Evolutionary conservation across 805 yeast genomes (phyloP), one percentile per base, ranked within the genome.

Genomic region (Wickerhamiella kazuoi): DNA sequence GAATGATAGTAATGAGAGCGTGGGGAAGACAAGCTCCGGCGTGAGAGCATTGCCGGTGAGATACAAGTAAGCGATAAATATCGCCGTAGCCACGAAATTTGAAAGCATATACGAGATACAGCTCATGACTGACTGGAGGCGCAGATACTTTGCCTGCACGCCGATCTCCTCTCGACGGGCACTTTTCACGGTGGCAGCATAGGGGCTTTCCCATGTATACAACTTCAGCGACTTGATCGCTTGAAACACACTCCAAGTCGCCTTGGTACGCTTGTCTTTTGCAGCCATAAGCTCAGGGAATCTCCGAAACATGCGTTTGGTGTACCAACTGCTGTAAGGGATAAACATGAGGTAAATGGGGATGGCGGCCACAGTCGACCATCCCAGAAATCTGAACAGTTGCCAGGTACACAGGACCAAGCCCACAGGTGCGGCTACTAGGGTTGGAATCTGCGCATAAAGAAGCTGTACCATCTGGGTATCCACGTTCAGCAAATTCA

Each of bases 341-440:
- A 87, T 77, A 76, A 86, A 78, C 36, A 86, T 51, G 4, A 77
- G 57, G 41, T 51, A 48, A 42, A 87, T 74, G 24, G 69, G 59
- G 13, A 87, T 93, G 56, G 97, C 97, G 32, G 93, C 78, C 94
- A 95, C 82, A 93, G 86, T 84, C 28, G 57, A 45, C 35, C 74
- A 74, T 20, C 96, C 96, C 43, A 87, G 60, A 38, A 87, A 59
- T 2, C 71, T 69, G 56, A 84, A 72, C 38, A 87, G 65, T 3
- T 90, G 79, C 41, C 68, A 59, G 46, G 87, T 67, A 64, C 96
- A 86, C 38, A 87, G 61, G 21, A 71, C 51, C 48, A 87, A 72
- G 60, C 84, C 96, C 61, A 84, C 78, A 1, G 97, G 97, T 35
- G 94, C 95, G 1, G 94, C 82, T 84, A 94, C 80, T 37, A 82